Evolutionary conservation across 768 basidiomycete genomes (phyloP).

Genomic region (Lactarius deliciosus): DNA sequence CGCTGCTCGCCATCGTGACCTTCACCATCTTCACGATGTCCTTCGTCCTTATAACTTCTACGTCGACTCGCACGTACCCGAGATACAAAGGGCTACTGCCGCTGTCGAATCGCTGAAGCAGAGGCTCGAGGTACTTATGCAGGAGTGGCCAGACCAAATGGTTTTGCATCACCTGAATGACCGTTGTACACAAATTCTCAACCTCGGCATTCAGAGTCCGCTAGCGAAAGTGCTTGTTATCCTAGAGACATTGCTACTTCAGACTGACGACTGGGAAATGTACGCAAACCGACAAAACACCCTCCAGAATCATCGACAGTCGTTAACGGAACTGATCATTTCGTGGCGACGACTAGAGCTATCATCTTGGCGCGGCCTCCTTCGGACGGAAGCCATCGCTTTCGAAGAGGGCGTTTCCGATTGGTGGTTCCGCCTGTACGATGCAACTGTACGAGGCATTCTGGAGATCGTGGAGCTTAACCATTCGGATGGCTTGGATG

Average conservation of each 20-base stretch:
- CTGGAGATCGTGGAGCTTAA: constrained; percentile 48
- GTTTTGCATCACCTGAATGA: constrained; percentile 81
- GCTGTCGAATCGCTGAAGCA: constrained; percentile 51
- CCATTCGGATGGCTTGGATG: constrained; percentile 38
- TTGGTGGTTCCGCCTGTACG: constrained; percentile 94
- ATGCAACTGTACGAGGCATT: constrained; percentile 66
- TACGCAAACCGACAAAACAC: constrained; percentile 92
- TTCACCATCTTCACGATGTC: constrained; percentile 33
- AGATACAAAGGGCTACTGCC: constrained; percentile 59
- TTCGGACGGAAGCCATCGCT: constrained; percentile 63
- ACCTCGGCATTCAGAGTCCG: constrained; percentile 62
- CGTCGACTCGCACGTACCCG: constrained; percentile 66
- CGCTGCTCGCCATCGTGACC: constrained; percentile 39
- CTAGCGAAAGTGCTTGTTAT: constrained; percentile 80
- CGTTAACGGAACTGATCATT: constrained; percentile 71
- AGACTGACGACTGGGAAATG: constrained; percentile 95
- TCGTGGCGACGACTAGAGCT: constrained; percentile 90
- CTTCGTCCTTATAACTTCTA: constrained; percentile 70
- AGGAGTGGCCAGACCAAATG: constrained; percentile 97
- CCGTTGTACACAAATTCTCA: constrained; percentile 66
- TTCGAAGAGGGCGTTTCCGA: constrained; percentile 51
- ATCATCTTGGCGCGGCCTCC: constrained; percentile 77
- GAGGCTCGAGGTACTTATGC: constrained; percentile 56
- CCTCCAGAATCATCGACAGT: constrained; percentile 63
- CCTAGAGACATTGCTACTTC: constrained; percentile 79